Base-by-base conservation (phyloP, 2,329 filamentous ascomycete genomes). In the Ambrosiella cleistominuta region DNA sequence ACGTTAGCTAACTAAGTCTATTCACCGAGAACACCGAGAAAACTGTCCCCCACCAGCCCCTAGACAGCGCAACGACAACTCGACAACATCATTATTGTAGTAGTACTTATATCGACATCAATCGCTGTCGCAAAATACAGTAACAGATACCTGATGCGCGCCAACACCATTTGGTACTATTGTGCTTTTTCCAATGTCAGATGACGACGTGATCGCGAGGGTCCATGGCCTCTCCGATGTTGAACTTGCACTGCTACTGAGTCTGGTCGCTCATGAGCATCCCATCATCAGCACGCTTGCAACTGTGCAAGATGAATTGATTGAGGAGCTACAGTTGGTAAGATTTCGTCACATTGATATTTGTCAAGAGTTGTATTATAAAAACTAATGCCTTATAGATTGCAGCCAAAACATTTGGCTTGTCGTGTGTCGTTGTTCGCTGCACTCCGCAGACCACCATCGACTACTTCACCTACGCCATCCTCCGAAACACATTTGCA, bases 241-340 rank as follows among this genome's bases (percentile, higher is more conserved):
- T 45, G 90, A 96, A 71, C 80, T 97, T 61, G 93, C 91, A 27
- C 73, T 86, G 12, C 76, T 97, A 45, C 79, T 96, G 55, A 90
- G 85, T 66, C 78, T 97, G 56, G 77, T 89, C 62, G 82, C 83
- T 61, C 79, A 83, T 63, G 86, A 95, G 69, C 90, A 97, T 69
- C 95, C 88, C 71, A 82, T 97, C 64, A 81, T 97, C 66, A 85
- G 88, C 69, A 86, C 87, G 13, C 78, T 82, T 1, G 68, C 72
- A 3, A 56, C 70, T 91, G 59, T 76, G 85, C 68, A 61, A 45
- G 45, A 58, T 55, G 77, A 82, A 63, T 74, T 95, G n/a, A 76
- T 83, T 49, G 76, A 80, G 56, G 88, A 95, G 69, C 73, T 95
- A 19, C 77, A 80, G 62, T 72, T 93, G 66, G 85, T 88, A 65